Evolutionary conservation across 2,329 filamentous ascomycete species (phyloP), one percentile per base, ranked within the genome.

Genomic region (Ceratocystis cacaofunesta): DNA sequence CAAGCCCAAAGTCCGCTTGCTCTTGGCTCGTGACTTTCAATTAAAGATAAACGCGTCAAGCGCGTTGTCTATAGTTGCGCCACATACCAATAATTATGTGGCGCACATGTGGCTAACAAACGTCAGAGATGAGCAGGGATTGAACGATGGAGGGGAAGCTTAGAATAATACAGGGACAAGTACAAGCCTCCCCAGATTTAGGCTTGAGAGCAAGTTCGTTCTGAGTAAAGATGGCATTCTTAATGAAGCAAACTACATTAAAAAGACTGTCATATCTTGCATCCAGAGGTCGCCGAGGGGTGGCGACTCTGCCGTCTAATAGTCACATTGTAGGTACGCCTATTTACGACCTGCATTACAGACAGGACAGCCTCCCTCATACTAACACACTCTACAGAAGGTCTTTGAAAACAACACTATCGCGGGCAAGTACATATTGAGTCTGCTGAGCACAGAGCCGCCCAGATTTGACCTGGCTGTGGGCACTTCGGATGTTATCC

Each of bases 361-460:
- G 48, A 4, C 17, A 30, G 36, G 48, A 4, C 17, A 30, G 10
- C 10, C 36, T 4, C 36, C 10, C 8, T 48, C 12, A 12, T 36
- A 17, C 57, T 64, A 60, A 64, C 58, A 22, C 7, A 28, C n/a
- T 3, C 25, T 15, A 12, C 65, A 87, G 84, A 85, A 84, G 78
- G 79, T 82, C 65, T 82, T 84, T 70, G 78, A 79, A 30, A 75
- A 80, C 67, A 75, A 78, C 1, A 70, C 76, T 6, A 72, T 76
- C 1, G 75, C 78, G 0, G 75, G 76, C 48, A 75, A 75, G 1
- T 78, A 85, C 71, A 75, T 85, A 41, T 78, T 88, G 36, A 82
- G 82, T 52, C 82, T 83, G 68, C 82, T 88, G 66, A 78, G 82
- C 46, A 81, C 79, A 48, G 73, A 77, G 15, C 83, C 84, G 1